Base-by-base conservation (phyloP, 768 basidiomycete genomes). In the Baorangia bicolor region DNA sequence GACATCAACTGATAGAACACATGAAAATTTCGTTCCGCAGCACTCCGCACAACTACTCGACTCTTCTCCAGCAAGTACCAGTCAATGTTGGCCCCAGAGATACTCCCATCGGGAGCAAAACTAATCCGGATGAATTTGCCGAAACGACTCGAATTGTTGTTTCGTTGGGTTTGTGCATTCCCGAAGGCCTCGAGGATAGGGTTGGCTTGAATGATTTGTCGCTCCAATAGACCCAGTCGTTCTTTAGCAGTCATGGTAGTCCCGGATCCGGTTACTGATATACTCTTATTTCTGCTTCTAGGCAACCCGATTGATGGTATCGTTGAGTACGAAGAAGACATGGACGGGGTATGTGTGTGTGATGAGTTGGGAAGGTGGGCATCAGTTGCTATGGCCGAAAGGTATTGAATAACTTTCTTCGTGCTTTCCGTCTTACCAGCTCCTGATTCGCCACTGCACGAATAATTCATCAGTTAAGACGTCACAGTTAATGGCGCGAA, bases 21-120 rank as follows among this genome's bases (percentile, higher is more conserved):
- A 70, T 98, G 97, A 68, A 98, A 99, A 67, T 84, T 90, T 33
- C 97, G 80, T 74, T 99, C 97, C 0, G 90, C 91, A 55, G 88
- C 86, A 58, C 85, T 92, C 50, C 97, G 78, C 38, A 85, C 84
- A 9, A 96, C 92, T 3, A 99, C 96, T 59, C 97, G 77, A 66
- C 93, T 95, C 79, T 99, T 99, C 78, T 99, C 97, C 53, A 99
- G 76, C 30, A 99, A 78, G 69, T 99, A 99, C 97, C 97, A 98
- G 70, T 99, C 95, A 56, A 98, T 94, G 68, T 94, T 98, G 25
- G 97, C 97, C 1, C 97, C 97, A 1, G 94, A 90, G 54, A 99
- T 99, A 61, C 92, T 93, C 2, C 96, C 95, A 60, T 91, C 86
- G 0, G 90, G 87, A 1, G 92, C 84, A 73, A 99, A 99, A 67